These are phyloP conservation scores for Gregarina niphandrodes DNA, from an alignment of 169 alveolate species.

Conservation along the genomic window DNA sequence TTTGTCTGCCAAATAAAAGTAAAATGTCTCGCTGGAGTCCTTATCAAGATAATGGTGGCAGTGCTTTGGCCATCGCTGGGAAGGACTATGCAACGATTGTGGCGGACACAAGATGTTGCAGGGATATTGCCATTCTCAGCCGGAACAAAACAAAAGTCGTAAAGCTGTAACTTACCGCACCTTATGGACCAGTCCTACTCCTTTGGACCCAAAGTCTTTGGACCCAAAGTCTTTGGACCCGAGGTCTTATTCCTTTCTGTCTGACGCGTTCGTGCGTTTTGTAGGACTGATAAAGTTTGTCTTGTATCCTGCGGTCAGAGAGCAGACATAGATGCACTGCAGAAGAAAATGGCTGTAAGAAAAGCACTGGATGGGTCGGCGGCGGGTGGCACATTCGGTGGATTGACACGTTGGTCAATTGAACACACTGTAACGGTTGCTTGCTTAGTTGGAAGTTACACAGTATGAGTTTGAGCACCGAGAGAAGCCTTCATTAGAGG, in stretches of 20 bases:
- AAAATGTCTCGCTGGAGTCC: too few relatives aligned
- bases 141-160: constrained; percentile 34
- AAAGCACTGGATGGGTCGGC: too few relatives aligned
- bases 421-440: neutral
- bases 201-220: too few relatives aligned
- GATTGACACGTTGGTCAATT: too few relatives aligned
- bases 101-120: constrained; percentile 43
- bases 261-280: too few relatives aligned
- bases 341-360: constrained; percentile 18
- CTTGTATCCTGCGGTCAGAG: constrained; percentile 43
- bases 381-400: too few relatives aligned
- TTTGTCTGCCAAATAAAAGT: too few relatives aligned
- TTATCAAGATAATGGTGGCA: too few relatives aligned
- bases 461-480: constrained; percentile 28
- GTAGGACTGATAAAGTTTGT: constrained; percentile 1
- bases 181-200: too few relatives aligned
- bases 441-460: constrained; percentile 28
- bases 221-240: too few relatives aligned
- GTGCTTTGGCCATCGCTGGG: constrained; percentile 44
- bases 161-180: constrained; percentile 25
- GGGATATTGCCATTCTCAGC: constrained; percentile 27
- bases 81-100: constrained; percentile 39
- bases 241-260: too few relatives aligned
- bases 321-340: constrained; percentile 42
- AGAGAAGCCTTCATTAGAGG: constrained; percentile 33